phyloP scores from a whole-genome alignment of 2,329 filamentous ascomycete genomes.

The Trichoderma sp. region DNA sequence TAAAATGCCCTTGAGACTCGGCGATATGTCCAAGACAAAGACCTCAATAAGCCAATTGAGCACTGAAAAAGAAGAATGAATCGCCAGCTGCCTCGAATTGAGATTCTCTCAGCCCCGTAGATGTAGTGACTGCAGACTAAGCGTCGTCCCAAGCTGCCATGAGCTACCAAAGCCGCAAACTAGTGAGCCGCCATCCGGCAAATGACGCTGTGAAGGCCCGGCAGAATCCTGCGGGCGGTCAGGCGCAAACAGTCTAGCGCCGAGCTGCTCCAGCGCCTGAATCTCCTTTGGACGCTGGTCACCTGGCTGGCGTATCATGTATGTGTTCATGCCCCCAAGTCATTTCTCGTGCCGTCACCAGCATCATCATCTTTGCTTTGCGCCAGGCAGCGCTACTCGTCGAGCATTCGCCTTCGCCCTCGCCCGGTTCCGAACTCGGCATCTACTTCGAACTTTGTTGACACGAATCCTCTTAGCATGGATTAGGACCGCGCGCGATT shows the following conservation, averaged over 20 bases:
- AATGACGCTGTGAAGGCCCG: constrained; percentile 15
- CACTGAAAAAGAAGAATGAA: not conserved
- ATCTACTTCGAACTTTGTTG: not conserved
- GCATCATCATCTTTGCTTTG: not conserved
- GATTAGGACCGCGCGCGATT: not conserved
- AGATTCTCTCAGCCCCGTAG: not conserved
- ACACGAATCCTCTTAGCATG: not conserved
- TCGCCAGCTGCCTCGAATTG: not conserved
- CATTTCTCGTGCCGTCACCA: constrained; percentile 2
- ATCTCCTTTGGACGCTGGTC: not conserved
- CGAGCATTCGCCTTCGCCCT: not conserved
- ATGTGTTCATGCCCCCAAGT: constrained; percentile 2
- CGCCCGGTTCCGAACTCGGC: not conserved
- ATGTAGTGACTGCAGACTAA: not conserved
- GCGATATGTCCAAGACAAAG: not conserved
- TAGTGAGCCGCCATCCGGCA: not conserved
- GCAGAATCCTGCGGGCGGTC: constrained; percentile 26
- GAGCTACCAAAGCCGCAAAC: not conserved
- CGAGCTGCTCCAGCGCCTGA: constrained; percentile 1
- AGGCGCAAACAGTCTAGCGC: constrained; percentile 15
- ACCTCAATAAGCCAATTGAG: not conserved
- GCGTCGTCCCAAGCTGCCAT: not conserved
- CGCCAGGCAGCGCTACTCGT: not conserved
- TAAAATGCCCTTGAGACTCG: not conserved
- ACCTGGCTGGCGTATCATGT: constrained; percentile 15